Evolutionary conservation across 1,284 basidiomycete genomes (phyloP).

Genomic region (Tilletia walkeri): DNA sequence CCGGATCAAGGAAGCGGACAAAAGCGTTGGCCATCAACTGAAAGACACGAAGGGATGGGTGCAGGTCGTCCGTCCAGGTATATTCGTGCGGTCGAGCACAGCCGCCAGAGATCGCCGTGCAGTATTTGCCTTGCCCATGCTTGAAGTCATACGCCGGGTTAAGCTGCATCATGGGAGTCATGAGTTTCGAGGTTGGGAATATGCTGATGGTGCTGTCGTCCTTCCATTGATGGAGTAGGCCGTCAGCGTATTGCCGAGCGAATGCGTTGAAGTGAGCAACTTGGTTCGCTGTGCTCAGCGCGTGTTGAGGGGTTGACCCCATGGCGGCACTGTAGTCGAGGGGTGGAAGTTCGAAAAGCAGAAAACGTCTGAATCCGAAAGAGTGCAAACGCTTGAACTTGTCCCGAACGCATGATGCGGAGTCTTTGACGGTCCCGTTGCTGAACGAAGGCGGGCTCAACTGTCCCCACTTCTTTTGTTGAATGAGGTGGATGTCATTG

Average conservation of each 20-base stretch:
- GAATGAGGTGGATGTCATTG: neutral
- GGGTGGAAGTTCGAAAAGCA: neutral
- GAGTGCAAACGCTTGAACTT: neutral
- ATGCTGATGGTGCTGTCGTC: slow-evolving; percentile 11
- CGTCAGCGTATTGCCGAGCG: neutral
- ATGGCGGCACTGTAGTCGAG: neutral
- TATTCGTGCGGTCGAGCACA: neutral
- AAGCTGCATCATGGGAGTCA: neutral
- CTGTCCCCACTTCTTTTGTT: neutral
- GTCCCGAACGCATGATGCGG: neutral
- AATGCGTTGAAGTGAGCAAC: neutral
- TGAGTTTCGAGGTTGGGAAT: neutral
- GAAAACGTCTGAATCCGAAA: neutral
- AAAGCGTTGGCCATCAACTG: slow-evolving; percentile 3
- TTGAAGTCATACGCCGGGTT: slow-evolving; percentile 8
- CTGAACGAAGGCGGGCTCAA: neutral
- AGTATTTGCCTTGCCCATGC: neutral
- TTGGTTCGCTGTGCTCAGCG: neutral
- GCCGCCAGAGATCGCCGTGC: neutral
- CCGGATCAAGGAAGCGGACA: neutral
- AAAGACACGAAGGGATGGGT: neutral
- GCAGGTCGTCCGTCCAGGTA: neutral
- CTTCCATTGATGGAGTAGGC: neutral
- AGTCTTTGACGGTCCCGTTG: neutral
- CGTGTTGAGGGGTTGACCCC: neutral